Conservation (phyloP, 73 alveolate species). For the Paramecium primaurelia region DNA sequence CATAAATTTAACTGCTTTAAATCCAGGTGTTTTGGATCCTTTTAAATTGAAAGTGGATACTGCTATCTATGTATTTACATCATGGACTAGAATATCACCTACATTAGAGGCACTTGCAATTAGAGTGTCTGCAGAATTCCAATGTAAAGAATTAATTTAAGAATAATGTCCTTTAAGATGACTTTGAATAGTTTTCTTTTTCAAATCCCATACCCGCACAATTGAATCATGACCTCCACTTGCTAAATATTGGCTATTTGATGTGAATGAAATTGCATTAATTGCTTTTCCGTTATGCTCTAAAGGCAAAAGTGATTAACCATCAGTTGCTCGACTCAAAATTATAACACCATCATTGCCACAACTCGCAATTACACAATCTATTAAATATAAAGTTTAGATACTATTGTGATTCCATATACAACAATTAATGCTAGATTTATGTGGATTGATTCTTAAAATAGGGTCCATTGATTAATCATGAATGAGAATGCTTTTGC, state of each 20-base stretch:
- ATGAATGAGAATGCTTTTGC: slow-evolving; percentile 1
- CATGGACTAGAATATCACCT: slow-evolving; percentile 31
- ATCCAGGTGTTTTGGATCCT: slow-evolving; percentile 42
- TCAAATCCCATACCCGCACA: slow-evolving; percentile 50
- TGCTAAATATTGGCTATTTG: slow-evolving; percentile 26
- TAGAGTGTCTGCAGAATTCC: slow-evolving; percentile 12
- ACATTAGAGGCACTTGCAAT: slow-evolving; percentile 41
- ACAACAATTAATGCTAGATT: background rate
- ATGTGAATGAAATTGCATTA: slow-evolving; percentile 29
- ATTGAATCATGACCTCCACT: slow-evolving; percentile 43
- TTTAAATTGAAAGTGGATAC: background rate
- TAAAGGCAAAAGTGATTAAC: background rate
- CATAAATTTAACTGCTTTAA: slow-evolving; percentile 26
- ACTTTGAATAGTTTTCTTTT: slow-evolving; percentile 13
- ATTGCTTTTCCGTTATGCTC: slow-evolving; percentile 34
- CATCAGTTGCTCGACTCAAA: background rate
- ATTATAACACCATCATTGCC: slow-evolving; percentile 20
- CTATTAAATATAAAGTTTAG: background rate
- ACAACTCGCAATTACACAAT: slow-evolving; percentile 25
- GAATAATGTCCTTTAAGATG: slow-evolving; percentile 41
- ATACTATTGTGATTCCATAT: slow-evolving; percentile 49
- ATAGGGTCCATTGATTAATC: slow-evolving; percentile 13
- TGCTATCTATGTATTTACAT: background rate
- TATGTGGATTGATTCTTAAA: slow-evolving; percentile 7
- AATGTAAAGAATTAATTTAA: background rate